Percentiles rank a stretch among this genome's conserved stretches.
Conservation (phyloP, 1,284 basidiomycete species). For the Puccinia hordei region DNA sequence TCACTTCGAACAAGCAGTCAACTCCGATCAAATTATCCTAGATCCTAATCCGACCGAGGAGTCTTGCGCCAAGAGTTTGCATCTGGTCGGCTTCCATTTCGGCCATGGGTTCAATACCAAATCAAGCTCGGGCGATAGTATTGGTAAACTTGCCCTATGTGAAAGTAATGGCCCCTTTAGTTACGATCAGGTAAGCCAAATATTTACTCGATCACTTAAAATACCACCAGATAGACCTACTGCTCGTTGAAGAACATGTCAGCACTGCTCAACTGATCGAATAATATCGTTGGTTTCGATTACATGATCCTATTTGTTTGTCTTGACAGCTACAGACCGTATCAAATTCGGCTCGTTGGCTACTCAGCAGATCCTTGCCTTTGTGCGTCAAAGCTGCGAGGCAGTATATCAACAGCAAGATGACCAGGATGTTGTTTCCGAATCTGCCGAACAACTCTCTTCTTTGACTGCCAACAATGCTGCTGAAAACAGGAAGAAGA, state of each 20-base stretch:
- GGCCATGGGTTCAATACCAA: constrained; percentile 19
- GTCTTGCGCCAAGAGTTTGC: constrained; percentile 20
- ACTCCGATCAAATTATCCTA: constrained; percentile 22
- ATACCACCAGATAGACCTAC: not conserved
- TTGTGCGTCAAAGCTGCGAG: constrained; percentile 28
- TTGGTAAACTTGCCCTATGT: constrained; percentile 19
- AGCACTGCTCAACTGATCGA: not conserved
- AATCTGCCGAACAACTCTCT: not conserved
- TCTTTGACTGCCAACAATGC: not conserved
- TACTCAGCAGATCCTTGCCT: constrained; percentile 33
- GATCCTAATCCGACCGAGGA: constrained; percentile 44
- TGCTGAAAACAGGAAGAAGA: constrained; percentile 30
- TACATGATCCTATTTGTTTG: not conserved
- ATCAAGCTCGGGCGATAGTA: not conserved
- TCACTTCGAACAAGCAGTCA: not conserved
- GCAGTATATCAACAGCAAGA: constrained; percentile 14
- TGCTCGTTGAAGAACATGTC: not conserved
- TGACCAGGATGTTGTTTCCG: not conserved
- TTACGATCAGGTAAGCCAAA: constrained; percentile 31
- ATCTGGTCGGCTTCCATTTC: constrained; percentile 36
- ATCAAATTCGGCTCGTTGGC: constrained; percentile 25
- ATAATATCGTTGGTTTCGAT: not conserved
- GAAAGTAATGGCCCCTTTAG: constrained; percentile 32
- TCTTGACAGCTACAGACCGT: constrained; percentile 25
- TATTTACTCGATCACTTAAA: not conserved